Conservation (phyloP, 2,329 filamentous ascomycete genomes). For the Arthrobotrys iridis region DNA sequence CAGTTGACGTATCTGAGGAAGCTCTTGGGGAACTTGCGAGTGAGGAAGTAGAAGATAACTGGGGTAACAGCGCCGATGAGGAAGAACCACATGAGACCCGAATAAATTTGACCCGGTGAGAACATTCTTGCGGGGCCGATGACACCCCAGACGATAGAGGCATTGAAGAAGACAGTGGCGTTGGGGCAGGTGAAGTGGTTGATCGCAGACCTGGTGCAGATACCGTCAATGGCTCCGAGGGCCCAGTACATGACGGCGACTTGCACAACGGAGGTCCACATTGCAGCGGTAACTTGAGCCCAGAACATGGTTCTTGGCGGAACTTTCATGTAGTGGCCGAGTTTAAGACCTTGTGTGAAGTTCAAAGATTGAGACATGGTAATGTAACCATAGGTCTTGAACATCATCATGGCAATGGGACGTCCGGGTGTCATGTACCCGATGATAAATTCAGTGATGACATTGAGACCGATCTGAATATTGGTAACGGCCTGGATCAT, state of each 20-base stretch:
- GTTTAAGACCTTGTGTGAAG: conserved; percentile 66
- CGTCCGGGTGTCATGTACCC: conserved; percentile 66
- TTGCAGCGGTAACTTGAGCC: conserved; percentile 73
- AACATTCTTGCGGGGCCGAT: conserved; percentile 78
- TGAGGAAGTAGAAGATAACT: conserved; percentile 70
- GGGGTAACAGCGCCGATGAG: conserved; percentile 73
- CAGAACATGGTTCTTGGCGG: conserved; percentile 74
- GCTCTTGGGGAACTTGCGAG: conserved; percentile 71
- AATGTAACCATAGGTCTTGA: conserved; percentile 66
- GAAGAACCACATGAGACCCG: conserved; percentile 75
- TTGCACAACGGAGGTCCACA: conserved; percentile 74
- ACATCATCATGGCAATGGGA: conserved; percentile 66
- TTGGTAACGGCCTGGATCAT: conserved; percentile 72
- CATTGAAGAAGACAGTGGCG: conserved; percentile 73
- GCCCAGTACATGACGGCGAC: conserved; percentile 72
- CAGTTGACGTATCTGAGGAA: conserved; percentile 73
- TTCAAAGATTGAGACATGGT: conserved; percentile 64
- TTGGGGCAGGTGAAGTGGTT: conserved; percentile 71
- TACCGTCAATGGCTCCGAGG: conserved; percentile 69
- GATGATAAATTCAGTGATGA: conserved; percentile 66
- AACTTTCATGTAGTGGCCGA: conserved; percentile 67
- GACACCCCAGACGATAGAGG: conserved; percentile 77
- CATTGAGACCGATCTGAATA: conserved; percentile 67
- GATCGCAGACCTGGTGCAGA: conserved; percentile 71
- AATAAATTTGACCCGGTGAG: conserved; percentile 71